A percentile compares a stretch with the other conserved stretches of the same genome.
Evolutionary conservation across 208 protist species (phyloP).

Genomic region (Crithidia brevicula): DNA sequence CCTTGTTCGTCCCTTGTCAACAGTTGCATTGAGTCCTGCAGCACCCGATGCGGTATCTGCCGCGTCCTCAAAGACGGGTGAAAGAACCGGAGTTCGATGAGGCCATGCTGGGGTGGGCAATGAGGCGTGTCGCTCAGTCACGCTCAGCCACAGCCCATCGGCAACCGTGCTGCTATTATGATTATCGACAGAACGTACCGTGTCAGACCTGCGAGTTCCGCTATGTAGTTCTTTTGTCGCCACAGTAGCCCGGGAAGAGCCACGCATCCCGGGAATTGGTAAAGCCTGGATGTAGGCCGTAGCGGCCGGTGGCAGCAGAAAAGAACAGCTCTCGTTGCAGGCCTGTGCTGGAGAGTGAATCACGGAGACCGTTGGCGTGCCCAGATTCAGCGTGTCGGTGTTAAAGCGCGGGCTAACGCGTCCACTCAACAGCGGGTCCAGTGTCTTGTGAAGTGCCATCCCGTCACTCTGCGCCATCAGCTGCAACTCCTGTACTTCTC

Average conservation of each 20-base stretch:
- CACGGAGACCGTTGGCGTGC: conserved; percentile 28
- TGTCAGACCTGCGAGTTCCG: too few relatives aligned
- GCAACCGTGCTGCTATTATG: neutral
- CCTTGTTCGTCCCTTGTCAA: too few relatives aligned
- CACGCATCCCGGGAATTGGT: conserved; percentile 21
- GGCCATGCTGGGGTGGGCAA: neutral
- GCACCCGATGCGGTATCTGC: neutral
- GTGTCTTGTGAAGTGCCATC: neutral
- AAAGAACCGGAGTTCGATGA: neutral
- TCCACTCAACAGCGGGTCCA: neutral
- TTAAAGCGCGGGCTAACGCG: neutral
- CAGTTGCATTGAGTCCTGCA: too few relatives aligned
- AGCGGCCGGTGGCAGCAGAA: conserved; percentile 2
- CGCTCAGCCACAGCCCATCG: conserved; percentile 2
- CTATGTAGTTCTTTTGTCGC: neutral
- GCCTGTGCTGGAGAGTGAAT: conserved; percentile 24
- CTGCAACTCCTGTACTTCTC: too few relatives aligned
- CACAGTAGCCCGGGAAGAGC: neutral
- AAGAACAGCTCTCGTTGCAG: conserved; percentile 26
- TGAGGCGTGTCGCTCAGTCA: neutral
- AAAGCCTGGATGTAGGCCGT: conserved; percentile 23
- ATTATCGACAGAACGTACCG: too few relatives aligned
- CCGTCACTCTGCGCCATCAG: neutral
- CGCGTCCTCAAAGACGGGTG: neutral
- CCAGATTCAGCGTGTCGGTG: conserved; percentile 26